Base-by-base conservation (phyloP, 495 filamentous ascomycete genomes). In the Aeminium ludgeri region DNA sequence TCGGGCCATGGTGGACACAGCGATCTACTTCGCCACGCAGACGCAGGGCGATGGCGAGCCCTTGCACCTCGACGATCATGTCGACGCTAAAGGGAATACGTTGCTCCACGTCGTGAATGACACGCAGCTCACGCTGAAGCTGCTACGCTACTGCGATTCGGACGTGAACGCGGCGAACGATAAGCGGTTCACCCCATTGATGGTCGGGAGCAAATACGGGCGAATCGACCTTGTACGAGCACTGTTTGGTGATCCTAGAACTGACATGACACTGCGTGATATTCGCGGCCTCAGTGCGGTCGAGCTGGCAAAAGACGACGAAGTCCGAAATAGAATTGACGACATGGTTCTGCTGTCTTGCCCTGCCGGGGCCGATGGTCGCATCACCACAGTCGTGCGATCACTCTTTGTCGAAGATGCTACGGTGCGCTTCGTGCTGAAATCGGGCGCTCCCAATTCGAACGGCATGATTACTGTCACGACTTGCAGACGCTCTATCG, bases 161-260 rank as follows among this genome's bases (percentile, higher is more conserved):
- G 85, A 96, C 55, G 82, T 86, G 28, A 99, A 99, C 59, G 89
- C 89, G 0, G 80, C 78, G 0, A 99, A 99, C 52, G 91, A 96
- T 53, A 94, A 85, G 64, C 78, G 69, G 35, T 96, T 96, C 52
- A 99, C 91, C 0, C 74, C 91, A 1, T 64, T 99, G 38, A 99
- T 99, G 91, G 82, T 96, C 41, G 87, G 86, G n/a, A 94, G 86
- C 66, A 99, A 99, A 60, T 99, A 94, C 52, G 89, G 87, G 18
- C 73, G 91, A 34, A 79, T 92, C 13, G 89, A 95, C 46, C 80
- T 86, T 68, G 87, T 99, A 6, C 72, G 86, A 42, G 76, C 76
- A 12, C 66, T 99, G 10, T 95, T 93, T 54, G 69, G 73, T 35
- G 91, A 96, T 56, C 68, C 82, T 12, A 66, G 91, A 42, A 85